Base-by-base conservation (phyloP, 2,329 filamentous ascomycete genomes). In the Geosmithia putterillii region DNA sequence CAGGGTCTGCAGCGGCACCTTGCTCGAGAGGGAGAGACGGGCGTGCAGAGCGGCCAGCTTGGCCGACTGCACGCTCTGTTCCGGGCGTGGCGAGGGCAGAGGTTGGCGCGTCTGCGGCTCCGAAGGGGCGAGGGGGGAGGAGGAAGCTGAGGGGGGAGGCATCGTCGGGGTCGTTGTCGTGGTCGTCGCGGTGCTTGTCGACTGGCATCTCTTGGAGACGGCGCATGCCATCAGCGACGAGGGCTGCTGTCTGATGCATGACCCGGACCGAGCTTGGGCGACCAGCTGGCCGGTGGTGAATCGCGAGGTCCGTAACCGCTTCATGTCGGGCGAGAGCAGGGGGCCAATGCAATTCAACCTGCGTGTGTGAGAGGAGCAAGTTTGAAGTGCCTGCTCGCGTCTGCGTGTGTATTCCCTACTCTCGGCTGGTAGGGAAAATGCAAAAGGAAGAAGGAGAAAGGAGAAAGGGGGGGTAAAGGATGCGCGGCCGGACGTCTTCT, bases 1-100 rank as follows among this genome's bases (percentile, higher is more conserved):
- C 51, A 98, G 77, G 5, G 86, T 90, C 67, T 92, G 75, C 47
- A 94, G 66, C 32, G 92, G 90, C 49, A 96, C 74, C 64, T 83
- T 85, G 48, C 76, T 73, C 20, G 89, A 82, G 45, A 98, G 79
- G 36, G 79, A 79, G 48, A 98, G 76, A 62, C 92, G 85, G 54
- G 89, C 86, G 63, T 95, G 89, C 39, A 98, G 78, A 50, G 92
- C 89, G 50, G 88, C 81, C 53, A 98, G 83, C 69, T 95, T 96
- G 48, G 88, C 81, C 40, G 90, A 96, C 51, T 70, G 63, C 47
- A 71, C 65, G 38, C 87, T 83, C 51, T 73, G 72, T 54, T 74
- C 67, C 51, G 80, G 78, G 44, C 75, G 75, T 51, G 87, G 86
- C 55, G 86, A 90, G 43, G 86, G 83, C 50, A 82, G 70, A 48